Percentiles rank a stretch among this genome's conserved stretches.
Evolutionary conservation across 805 yeast species (phyloP).

Genomic region (Torulaspora franciscae): DNA sequence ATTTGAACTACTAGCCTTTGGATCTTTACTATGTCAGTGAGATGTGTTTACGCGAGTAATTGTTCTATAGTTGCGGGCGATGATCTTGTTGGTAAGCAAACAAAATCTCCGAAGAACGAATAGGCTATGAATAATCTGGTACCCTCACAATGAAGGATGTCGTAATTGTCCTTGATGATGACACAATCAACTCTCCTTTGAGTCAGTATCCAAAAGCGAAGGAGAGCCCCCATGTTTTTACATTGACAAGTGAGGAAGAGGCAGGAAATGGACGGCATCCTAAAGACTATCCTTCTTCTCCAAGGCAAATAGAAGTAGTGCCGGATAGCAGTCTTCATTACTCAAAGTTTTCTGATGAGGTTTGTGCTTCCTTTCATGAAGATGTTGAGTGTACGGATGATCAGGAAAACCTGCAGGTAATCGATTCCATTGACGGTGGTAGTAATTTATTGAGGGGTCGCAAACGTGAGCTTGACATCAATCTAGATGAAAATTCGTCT

Average conservation of each 20-base stretch:
- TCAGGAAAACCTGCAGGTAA: background rate
- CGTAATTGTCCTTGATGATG: constrained; percentile 11
- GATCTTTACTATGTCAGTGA: too few species aligned
- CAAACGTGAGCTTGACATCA: constrained; percentile 17
- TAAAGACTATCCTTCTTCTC: constrained; percentile 18
- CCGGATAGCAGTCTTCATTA: constrained; percentile 2
- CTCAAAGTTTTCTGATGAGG: constrained; percentile 17
- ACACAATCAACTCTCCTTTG: background rate
- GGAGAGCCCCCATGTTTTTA: constrained; percentile 6
- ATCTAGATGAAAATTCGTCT: constrained; percentile 17
- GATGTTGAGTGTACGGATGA: constrained; percentile 17
- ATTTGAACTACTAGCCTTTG: too few species aligned
- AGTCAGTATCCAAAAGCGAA: background rate
- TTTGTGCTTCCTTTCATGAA: constrained; percentile 22
- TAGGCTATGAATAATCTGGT: background rate
- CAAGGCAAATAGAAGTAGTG: constrained; percentile 5
- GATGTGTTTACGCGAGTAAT: too few species aligned
- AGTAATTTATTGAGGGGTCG: background rate
- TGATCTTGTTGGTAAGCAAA: background rate
- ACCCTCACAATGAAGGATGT: constrained; percentile 8
- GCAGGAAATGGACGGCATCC: background rate
- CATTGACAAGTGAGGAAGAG: constrained; percentile 8
- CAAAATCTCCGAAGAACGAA: background rate
- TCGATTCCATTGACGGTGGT: too few species aligned
- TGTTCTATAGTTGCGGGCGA: too few species aligned